Evolutionary conservation across 1,284 basidiomycete species (phyloP), one percentile per base, ranked within the genome.

Genomic region (Porogramme epimiltina): DNA sequence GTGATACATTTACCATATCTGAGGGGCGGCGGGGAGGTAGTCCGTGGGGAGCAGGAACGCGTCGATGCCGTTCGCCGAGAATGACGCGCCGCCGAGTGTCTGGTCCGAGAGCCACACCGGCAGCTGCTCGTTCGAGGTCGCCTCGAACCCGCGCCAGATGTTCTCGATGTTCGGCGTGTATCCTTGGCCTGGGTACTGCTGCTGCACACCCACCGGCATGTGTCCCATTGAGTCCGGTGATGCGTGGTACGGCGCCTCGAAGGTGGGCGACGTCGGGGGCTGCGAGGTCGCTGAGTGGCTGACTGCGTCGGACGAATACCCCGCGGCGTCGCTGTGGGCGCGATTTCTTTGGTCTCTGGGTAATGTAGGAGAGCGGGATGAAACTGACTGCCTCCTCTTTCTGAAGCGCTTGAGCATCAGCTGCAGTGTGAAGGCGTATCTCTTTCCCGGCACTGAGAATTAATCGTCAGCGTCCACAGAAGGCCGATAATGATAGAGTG

Each of bases 381-480:
- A 84, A 8, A 71, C 68, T 3, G 74, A 69, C 61, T 84, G 86
- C 25, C 57, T 51, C 52, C 86, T 82, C 56, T 84, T 87, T 62
- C 85, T 81, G 24, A 88, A 86, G 55, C 88, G 80, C 63, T 92
- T 91, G 47, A 95, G 69, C 84, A 95, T 95, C 24, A 95, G 72
- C 57, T 92, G 88, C 18, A 96, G 75, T 2, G 91, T 95, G 45
- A 93, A 71, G 11, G 93, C 93, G 62, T 95, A 96, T 49, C 93
- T 84, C 61, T 91, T 91, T 15, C 91, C 93, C 18, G 93, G 92
- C 56, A 94, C 92, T 93, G 62, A 4, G 20, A 33, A 42, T 43
- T 19, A 28, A 22, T 45, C 36, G 36, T 41, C 34, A 50, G 20
- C 4, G 16, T 41, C 43, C 16, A 31, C 41, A 40, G 34, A 25